Evolutionary conservation across 2,329 filamentous ascomycete species (phyloP).

Genomic region (Aspergillus caelatus): DNA sequence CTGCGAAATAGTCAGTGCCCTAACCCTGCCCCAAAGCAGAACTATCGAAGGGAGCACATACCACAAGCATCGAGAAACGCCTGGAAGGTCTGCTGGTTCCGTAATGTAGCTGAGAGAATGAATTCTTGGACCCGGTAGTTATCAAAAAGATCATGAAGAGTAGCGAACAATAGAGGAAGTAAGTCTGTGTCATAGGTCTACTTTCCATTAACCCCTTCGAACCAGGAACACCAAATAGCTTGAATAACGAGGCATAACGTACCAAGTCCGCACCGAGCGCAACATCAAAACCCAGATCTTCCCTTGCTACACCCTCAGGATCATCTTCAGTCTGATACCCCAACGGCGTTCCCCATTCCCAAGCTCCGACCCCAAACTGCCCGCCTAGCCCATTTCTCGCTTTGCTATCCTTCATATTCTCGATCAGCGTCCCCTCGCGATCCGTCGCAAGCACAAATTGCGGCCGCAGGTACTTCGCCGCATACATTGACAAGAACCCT

Average conservation of each 20-base stretch:
- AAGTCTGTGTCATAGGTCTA: conserved; percentile 65
- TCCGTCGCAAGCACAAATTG: conserved; percentile 63
- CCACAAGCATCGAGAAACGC: conserved; percentile 61
- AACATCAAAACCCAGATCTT: conserved; percentile 37
- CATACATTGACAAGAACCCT: conserved; percentile 66
- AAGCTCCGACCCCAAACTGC: conserved; percentile 38
- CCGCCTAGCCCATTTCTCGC: conserved; percentile 33
- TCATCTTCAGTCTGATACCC: conserved; percentile 12
- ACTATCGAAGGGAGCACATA: conserved; percentile 41
- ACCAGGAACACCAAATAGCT: background rate
- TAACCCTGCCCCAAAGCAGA: background rate
- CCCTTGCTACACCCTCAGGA: conserved; percentile 5
- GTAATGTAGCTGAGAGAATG: conserved; percentile 63
- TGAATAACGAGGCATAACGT: conserved; percentile 13
- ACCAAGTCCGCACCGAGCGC: conserved; percentile 48
- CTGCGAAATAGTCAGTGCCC: conserved; percentile 24
- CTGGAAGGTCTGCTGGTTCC: conserved; percentile 65
- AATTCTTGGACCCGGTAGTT: conserved; percentile 55
- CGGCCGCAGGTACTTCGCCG: conserved; percentile 60
- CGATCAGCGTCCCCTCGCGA: conserved; percentile 54
- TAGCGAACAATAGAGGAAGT: conserved; percentile 60
- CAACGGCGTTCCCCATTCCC: conserved; percentile 46
- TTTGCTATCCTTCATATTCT: conserved; percentile 42
- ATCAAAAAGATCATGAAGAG: conserved; percentile 59
- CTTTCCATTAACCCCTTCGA: background rate